Conservation (phyloP, 305 asterid genomes). For the Salvia sclarea region DNA sequence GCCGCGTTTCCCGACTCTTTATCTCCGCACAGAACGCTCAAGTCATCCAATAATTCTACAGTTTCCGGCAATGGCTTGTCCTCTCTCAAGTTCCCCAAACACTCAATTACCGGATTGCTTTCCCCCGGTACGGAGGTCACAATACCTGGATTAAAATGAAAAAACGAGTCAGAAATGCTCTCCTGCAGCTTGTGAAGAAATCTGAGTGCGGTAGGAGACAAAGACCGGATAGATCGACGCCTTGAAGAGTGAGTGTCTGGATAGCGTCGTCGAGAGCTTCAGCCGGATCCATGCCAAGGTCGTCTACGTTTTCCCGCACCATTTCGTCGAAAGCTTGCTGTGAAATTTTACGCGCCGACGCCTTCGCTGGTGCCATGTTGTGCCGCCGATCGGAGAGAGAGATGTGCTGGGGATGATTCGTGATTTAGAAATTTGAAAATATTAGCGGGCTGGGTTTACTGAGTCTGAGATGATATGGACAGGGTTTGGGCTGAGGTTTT, state of each 20-base stretch:
- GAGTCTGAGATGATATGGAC: background rate
- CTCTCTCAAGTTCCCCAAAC: constrained; percentile 60
- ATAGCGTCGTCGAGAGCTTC: constrained; percentile 91
- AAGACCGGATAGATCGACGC: constrained; percentile 86
- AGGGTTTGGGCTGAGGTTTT: constrained; percentile 20
- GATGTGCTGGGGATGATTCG: constrained; percentile 16
- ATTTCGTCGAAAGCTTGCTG: constrained; percentile 93
- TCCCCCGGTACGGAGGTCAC: constrained; percentile 55
- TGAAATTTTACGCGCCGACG: constrained; percentile 63
- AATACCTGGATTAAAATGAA: constrained; percentile 38
- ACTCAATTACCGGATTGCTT: constrained; percentile 59
- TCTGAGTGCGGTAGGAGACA: background rate
- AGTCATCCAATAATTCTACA: constrained; percentile 48
- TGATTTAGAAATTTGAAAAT: constrained; percentile 28
- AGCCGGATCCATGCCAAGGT: constrained; percentile 82
- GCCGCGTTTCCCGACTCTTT: constrained; percentile 70
- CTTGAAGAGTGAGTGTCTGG: constrained; percentile 85
- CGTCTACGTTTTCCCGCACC: constrained; percentile 91
- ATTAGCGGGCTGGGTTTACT: constrained; percentile 29
- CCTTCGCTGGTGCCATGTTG: constrained; percentile 61
- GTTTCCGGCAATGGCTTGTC: constrained; percentile 35
- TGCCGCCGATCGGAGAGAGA: constrained; percentile 36
- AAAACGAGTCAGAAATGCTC: background rate
- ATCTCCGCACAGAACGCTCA: constrained; percentile 49
- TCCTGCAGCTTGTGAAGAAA: background rate